Evolutionary conservation across 306 rosid genomes (phyloP).

Genomic region (Begonia fuchsioides): DNA sequence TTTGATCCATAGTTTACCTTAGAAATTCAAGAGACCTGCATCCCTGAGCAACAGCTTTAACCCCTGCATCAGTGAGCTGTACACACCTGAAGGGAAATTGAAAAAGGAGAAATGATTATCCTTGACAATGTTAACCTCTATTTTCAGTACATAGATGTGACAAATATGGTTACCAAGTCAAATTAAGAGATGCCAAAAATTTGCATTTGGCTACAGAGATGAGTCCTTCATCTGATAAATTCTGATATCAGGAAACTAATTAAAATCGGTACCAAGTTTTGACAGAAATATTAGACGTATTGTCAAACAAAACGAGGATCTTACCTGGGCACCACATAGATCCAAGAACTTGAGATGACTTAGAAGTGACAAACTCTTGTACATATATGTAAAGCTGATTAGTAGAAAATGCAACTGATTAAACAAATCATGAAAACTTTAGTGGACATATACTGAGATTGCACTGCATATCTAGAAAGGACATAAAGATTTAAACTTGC

Average conservation of each 20-base stretch:
- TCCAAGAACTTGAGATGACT: constrained; percentile 44
- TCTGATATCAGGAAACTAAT: constrained; percentile 25
- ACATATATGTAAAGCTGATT: constrained; percentile 63
- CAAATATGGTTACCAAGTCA: constrained; percentile 47
- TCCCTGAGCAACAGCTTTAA: constrained; percentile 36
- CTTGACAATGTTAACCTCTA: no score
- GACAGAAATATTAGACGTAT: constrained; percentile 5
- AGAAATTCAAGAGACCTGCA: constrained; percentile 55
- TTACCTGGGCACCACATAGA: constrained; percentile 84
- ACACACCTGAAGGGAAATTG: constrained; percentile 39
- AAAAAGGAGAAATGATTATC: no score
- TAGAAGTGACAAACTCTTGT: constrained; percentile 40
- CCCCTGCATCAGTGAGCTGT: constrained; percentile 60
- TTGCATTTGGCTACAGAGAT: constrained; percentile 43
- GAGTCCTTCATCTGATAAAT: constrained; percentile 67
- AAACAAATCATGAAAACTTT: constrained; percentile 4
- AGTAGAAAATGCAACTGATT: constrained; percentile 11
- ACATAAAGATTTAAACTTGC: no score
- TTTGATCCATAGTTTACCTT: constrained; percentile 32
- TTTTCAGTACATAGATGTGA: no score
- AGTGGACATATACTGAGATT: constrained; percentile 1
- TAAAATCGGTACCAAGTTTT: constrained; percentile 10
- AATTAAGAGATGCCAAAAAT: constrained; percentile 47
- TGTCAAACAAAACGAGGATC: constrained; percentile 2
- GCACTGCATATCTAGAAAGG: no score